Base-by-base conservation (phyloP, 2,329 filamentous ascomycete genomes). In the Albifimbria verrucaria region DNA sequence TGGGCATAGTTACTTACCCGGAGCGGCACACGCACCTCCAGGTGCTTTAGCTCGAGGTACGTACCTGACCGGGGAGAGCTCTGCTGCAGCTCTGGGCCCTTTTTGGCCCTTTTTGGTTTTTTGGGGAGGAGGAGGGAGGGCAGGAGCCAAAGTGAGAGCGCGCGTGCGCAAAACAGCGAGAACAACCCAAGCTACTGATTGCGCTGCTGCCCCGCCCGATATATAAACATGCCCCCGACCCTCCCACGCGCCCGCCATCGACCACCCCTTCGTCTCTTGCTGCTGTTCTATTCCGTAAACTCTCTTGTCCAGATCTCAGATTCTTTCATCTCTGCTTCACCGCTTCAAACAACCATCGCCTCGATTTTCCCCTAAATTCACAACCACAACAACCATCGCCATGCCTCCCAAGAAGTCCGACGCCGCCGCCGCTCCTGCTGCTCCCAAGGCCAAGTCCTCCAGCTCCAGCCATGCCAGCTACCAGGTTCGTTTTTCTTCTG, bases 341-440 rank as follows among this genome's bases (percentile, higher is more conserved):
- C 59, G 57, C 55, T 68, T 60, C 59, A 52, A 51, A 47, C 50
- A 42, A 52, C 55, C 49, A 55, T 54, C 52, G 47, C 48, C 55
- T 56, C 57, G 59, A 67, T 50, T 56, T 55, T 45, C 56, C 55
- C 50, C 57, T 55, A 51, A 56, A 51, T 46, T 50, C 50, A 57
- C 49, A 57, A 52, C 58, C 55, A 39, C 32, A 39, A 39, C 60
- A 55, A 58, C 51, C 60, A 53, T 69, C 71, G 71, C 69, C 70
- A 85, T 85, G 81, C 73, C 79, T 78, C 77, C 81, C 71, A 84
- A 83, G 77, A 82, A 83, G 74, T 71, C 76, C 59, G 74, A 76
- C 52, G 59, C 65, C 49, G 57, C 63, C 57, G 56, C 62, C 50
- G 57, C 65, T 49, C 57, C 63, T 57, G 56, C 62, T 52, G 57